Percentiles rank a stretch among this genome's conserved stretches.
phyloP scores from a whole-genome alignment of 2,329 filamentous ascomycete genomes.

The Chrysoporthe cubensis region DNA sequence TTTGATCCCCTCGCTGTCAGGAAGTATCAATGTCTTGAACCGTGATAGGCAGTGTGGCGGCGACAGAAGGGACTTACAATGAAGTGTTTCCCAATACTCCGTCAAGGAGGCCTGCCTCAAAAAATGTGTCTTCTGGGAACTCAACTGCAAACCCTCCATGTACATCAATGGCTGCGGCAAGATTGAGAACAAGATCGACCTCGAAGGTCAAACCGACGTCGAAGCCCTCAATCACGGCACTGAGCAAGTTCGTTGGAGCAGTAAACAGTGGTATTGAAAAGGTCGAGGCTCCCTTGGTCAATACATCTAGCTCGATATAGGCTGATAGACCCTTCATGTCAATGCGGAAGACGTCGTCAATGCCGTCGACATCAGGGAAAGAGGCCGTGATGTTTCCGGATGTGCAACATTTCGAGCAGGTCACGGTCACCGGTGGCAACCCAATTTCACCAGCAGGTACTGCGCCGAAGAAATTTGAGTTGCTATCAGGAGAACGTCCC shows the following conservation, averaged over 20 bases:
- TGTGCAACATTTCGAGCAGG: constrained; percentile 23
- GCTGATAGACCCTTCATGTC: constrained; percentile 20
- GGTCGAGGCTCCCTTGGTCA: constrained; percentile 1
- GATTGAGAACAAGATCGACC: constrained; percentile 17
- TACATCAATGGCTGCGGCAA: constrained; percentile 8
- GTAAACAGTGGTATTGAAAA: constrained; percentile 17
- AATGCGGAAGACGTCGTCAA: constrained; percentile 16
- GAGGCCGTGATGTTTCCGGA: constrained; percentile 17
- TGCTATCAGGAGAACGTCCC: neutral
- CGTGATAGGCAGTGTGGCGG: no score
- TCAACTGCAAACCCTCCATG: constrained; percentile 19
- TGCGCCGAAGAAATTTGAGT: neutral
- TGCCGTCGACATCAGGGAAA: constrained; percentile 8
- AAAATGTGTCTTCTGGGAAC: constrained; percentile 20
- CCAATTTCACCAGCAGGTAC: constrained; percentile 7
- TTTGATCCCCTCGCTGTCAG: constrained; percentile 16
- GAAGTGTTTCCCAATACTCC: constrained; percentile 3
- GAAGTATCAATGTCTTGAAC: neutral
- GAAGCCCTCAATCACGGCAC: constrained; percentile 10
- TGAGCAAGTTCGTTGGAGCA: constrained; percentile 10
- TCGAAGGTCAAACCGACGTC: constrained; percentile 16
- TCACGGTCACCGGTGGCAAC: constrained; percentile 18
- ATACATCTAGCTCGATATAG: constrained; percentile 19
- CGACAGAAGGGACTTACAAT: constrained; percentile 13
- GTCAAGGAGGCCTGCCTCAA: constrained; percentile 15